phyloP scores from a whole-genome alignment of 345 rosid genomes.

The Gossypium anomalum region DNA sequence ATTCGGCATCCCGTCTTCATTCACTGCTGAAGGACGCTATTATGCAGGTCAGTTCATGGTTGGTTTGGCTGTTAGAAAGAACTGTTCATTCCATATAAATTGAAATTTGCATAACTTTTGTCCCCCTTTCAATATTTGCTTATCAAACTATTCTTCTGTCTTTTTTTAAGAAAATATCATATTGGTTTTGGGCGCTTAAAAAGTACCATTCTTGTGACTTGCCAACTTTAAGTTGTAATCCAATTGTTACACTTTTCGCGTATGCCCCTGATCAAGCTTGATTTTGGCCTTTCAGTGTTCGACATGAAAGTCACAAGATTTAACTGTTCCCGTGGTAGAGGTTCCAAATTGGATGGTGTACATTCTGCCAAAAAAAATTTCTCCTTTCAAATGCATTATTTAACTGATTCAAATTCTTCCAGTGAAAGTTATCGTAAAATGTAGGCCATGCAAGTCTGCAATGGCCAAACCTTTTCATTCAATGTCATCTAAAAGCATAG shows the following conservation, averaged over 20 bases:
- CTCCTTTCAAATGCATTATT: background rate
- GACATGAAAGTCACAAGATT: background rate
- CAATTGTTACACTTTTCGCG: background rate
- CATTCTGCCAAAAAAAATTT: background rate
- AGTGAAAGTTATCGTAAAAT: background rate
- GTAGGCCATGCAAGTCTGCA: background rate
- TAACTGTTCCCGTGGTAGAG: background rate
- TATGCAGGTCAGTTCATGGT: constrained; percentile 20
- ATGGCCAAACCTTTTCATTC: constrained; percentile 1
- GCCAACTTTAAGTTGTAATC: background rate
- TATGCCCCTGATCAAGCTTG: background rate
- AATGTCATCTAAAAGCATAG: background rate
- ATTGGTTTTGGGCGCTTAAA: background rate
- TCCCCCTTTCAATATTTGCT: background rate
- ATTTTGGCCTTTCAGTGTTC: constrained; percentile 1
- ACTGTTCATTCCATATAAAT: constrained; percentile 3
- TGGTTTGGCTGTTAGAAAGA: constrained; percentile 15
- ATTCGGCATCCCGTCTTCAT: constrained; percentile 2
- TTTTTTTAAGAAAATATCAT: background rate
- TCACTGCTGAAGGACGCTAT: background rate
- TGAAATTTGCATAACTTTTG: background rate
- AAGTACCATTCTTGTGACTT: background rate
- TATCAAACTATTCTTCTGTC: background rate
- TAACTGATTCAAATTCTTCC: background rate
- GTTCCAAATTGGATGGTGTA: background rate